Evolutionary conservation across 441 rosid genomes (phyloP).

Genomic region (Pelargonium myrrhifolium): DNA sequence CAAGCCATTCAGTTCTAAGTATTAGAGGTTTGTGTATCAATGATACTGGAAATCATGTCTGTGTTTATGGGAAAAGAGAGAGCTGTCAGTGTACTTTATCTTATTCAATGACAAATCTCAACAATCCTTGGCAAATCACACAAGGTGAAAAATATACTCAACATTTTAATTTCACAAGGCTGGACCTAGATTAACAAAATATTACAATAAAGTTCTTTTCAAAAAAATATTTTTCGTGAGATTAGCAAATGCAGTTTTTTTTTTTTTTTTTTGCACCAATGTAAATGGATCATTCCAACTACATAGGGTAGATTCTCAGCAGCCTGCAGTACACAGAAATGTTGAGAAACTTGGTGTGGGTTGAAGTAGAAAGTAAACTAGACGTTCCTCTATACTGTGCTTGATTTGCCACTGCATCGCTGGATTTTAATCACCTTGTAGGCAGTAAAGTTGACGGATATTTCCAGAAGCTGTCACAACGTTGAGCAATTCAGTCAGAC

Average conservation of each 20-base stretch:
- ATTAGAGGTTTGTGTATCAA: too few species aligned
- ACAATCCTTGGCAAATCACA: too few species aligned
- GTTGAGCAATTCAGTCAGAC: not conserved
- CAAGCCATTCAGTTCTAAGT: too few species aligned
- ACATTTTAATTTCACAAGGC: slow-evolving; percentile 24
- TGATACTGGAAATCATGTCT: too few species aligned
- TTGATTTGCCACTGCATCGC: not conserved
- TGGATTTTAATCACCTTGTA: not conserved
- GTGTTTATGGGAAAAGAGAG: too few species aligned
- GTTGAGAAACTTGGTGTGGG: slow-evolving; percentile 16
- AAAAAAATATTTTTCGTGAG: not conserved
- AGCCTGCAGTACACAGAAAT: slow-evolving; percentile 2
- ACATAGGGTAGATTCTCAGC: not conserved
- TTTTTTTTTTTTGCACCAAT: not conserved
- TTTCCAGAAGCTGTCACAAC: not conserved
- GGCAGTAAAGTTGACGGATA: slow-evolving; percentile 1
- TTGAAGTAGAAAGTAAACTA: slow-evolving; percentile 18
- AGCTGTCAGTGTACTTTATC: too few species aligned
- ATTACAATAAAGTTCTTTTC: slow-evolving; percentile 7
- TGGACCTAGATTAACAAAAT: not conserved
- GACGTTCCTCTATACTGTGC: not conserved
- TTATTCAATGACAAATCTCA: too few species aligned
- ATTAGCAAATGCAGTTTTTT: not conserved
- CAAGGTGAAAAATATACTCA: too few species aligned
- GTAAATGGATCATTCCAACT: slow-evolving; percentile 8